Conservation (phyloP, 176 grass and related monocot genomes). For the Ensete glaucum region DNA sequence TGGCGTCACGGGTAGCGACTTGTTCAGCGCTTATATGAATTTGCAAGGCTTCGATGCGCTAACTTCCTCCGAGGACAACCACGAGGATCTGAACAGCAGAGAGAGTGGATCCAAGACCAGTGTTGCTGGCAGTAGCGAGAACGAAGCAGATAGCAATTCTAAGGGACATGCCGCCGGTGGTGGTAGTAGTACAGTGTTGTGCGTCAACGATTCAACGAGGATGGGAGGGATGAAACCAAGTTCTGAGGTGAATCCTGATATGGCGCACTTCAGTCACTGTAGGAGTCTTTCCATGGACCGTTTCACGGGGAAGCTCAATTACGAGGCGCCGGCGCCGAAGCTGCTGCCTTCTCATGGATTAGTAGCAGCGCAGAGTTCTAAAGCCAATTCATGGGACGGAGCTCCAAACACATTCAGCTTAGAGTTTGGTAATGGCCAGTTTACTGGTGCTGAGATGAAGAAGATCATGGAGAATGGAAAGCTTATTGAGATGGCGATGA, state of each 20-base stretch:
- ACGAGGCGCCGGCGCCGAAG: constrained; percentile 19
- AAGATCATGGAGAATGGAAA: constrained; percentile 87
- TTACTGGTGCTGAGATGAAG: constrained; percentile 87
- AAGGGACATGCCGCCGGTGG: constrained; percentile 32
- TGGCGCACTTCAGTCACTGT: constrained; percentile 23
- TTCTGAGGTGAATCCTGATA: constrained; percentile 24
- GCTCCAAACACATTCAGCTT: constrained; percentile 56
- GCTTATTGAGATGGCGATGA: constrained; percentile 90
- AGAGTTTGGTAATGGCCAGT: constrained; percentile 82
- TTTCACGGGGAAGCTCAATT: constrained; percentile 69
- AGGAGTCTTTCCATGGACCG: constrained; percentile 89
- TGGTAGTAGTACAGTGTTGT: constrained; percentile 12
- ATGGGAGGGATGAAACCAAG: constrained; percentile 41
- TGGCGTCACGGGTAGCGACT: constrained; percentile 42
- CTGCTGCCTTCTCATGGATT: constrained; percentile 6
- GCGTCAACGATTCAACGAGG: constrained; percentile 26
- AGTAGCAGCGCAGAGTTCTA: background rate
- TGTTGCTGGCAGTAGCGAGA: constrained; percentile 91
- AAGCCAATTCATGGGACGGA: constrained; percentile 23
- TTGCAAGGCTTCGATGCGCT: constrained; percentile 70
- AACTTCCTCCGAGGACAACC: constrained; percentile 70
- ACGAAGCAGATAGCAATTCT: constrained; percentile 69
- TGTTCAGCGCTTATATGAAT: constrained; percentile 85
- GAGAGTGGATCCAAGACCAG: constrained; percentile 74
- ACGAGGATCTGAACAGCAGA: constrained; percentile 59